Evolutionary conservation across 2,329 filamentous ascomycete genomes (phyloP).

Genomic region (Aspergillus japonicus): DNA sequence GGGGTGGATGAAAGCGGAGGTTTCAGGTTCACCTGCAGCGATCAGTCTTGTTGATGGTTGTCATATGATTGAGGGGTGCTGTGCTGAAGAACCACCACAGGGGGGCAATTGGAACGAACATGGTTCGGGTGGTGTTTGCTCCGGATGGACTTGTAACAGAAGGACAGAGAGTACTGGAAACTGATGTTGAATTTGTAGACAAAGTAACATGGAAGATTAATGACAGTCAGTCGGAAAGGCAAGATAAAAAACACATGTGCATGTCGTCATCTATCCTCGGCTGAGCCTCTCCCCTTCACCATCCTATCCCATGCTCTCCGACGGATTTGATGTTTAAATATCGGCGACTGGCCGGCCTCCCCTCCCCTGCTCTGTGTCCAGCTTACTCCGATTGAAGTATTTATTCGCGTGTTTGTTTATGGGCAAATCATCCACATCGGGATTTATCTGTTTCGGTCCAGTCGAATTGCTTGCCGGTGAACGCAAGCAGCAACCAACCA

Average conservation of each 20-base stretch:
- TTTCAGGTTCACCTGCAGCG: background rate
- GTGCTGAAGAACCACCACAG: too few species aligned
- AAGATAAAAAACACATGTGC: background rate
- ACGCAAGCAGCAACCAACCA: constrained; percentile 31
- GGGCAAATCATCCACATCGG: constrained; percentile 9
- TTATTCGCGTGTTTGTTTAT: background rate
- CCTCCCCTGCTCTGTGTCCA: constrained; percentile 1
- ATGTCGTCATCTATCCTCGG: constrained; percentile 1
- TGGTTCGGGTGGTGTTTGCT: too few species aligned
- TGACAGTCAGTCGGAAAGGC: too few species aligned
- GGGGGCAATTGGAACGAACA: too few species aligned
- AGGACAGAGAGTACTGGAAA: too few species aligned
- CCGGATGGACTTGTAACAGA: too few species aligned
- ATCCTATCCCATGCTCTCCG: background rate
- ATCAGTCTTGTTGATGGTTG: too few species aligned
- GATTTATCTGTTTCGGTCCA: constrained; percentile 11
- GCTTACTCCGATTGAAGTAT: constrained; percentile 1
- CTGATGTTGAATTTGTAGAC: background rate
- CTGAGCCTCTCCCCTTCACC: background rate
- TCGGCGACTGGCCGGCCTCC: background rate
- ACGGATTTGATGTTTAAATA: background rate
- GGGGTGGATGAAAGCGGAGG: background rate
- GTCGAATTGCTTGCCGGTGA: constrained; percentile 27
- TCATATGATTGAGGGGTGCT: too few species aligned
- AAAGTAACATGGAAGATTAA: too few species aligned